phyloP scores from a whole-genome alignment of 768 basidiomycete species.

The Tubosaeta sp. region DNA sequence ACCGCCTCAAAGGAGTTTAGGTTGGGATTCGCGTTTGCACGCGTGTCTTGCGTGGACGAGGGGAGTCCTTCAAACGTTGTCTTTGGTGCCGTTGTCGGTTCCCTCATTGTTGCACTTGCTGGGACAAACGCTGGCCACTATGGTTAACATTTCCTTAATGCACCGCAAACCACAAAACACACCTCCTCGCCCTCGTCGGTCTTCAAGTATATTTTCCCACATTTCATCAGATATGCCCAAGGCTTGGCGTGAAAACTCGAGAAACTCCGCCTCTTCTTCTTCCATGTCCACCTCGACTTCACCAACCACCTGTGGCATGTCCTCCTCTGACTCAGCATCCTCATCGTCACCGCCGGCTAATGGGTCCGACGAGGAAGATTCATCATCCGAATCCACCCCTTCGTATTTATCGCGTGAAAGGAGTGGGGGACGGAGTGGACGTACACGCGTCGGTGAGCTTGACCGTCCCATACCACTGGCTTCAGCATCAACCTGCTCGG shows the following conservation, averaged over 20 bases:
- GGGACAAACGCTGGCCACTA: constrained; percentile 57
- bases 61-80: constrained; percentile 8
- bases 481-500: constrained; percentile 35
- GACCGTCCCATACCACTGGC: constrained; percentile 3
- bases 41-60: constrained; percentile 32
- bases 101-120: constrained; percentile 14
- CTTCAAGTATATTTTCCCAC: constrained; percentile 82
- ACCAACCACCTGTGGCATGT: constrained; percentile 76
- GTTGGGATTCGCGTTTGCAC: constrained; percentile 54
- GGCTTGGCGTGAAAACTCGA: constrained; percentile 90
- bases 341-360: constrained; percentile 39
- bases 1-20: constrained; percentile 93
- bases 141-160: constrained; percentile 5
- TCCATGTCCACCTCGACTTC: constrained; percentile 89
- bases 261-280: constrained; percentile 90
- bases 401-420: constrained; percentile 83
- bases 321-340: constrained; percentile 66
- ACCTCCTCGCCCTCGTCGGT: constrained; percentile 82
- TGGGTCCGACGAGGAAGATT: constrained; percentile 62
- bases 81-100: constrained; percentile 3
- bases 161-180: constrained; percentile 24
- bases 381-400: constrained; percentile 90
- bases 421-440: constrained; percentile 68
- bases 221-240: constrained; percentile 86
- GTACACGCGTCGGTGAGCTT: constrained; percentile 26